phyloP scores from a whole-genome alignment of 108 stramenopile species.

The Skeletonema costatum region DNA sequence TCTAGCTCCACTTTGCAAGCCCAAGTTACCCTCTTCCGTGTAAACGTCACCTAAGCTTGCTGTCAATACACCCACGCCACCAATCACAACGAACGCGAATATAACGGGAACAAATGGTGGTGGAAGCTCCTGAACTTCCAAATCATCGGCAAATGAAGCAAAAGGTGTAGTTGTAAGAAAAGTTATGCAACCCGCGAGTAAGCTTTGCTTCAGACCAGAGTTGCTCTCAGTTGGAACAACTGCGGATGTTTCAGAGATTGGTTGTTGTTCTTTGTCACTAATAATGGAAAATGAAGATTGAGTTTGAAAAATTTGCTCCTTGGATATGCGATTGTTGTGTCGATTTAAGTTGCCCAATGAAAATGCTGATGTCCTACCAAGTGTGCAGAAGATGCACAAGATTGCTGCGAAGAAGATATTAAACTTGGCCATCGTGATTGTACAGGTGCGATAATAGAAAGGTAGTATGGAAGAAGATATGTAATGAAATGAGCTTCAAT shows the following conservation, averaged over 20 bases:
- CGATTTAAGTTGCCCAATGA: background rate
- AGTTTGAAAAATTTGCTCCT: background rate
- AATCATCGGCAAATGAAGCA: conserved; percentile 41
- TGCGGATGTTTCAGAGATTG: background rate
- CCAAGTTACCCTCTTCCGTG: conserved; percentile 61
- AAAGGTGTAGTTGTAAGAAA: conserved; percentile 22
- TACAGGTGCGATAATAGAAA: background rate
- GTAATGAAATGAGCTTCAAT: background rate
- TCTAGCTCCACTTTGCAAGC: conserved; percentile 76
- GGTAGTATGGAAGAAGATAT: background rate
- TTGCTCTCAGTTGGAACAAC: background rate
- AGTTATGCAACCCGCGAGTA: conserved; percentile 16
- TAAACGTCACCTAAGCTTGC: conserved; percentile 72
- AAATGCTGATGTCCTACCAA: conserved; percentile 10
- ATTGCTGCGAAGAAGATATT: conserved; percentile 4
- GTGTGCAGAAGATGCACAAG: background rate
- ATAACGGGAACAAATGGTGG: conserved; percentile 73
- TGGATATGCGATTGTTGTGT: background rate
- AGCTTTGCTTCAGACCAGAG: conserved; percentile 1
- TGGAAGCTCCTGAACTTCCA: conserved; percentile 62
- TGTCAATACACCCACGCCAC: conserved; percentile 82
- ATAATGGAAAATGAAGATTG: background rate
- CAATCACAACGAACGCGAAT: conserved; percentile 73
- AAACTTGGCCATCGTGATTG: background rate
- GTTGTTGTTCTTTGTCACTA: background rate